Evolutionary conservation across 2,329 filamentous ascomycete species (phyloP).

Genomic region (Lasiodiplodia gonubiensis): DNA sequence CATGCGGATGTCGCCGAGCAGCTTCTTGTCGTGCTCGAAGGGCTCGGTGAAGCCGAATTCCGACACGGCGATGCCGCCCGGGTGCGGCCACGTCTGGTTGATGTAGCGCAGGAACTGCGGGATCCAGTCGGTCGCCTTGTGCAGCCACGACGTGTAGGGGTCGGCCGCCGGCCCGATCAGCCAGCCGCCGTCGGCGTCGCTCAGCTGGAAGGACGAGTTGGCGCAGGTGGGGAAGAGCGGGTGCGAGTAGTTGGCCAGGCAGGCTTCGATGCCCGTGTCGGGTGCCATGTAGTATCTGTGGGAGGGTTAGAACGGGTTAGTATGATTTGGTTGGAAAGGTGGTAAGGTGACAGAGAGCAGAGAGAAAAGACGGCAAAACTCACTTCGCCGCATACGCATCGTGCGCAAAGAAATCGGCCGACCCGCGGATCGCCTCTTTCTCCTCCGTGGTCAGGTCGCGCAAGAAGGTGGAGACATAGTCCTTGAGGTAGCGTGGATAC

Average conservation of each 20-base stretch:
- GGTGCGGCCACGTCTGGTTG: constrained; percentile 40
- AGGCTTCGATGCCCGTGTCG: constrained; percentile 45
- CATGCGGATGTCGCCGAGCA: constrained; percentile 38
- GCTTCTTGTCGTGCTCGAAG: constrained; percentile 40
- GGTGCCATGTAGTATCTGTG: constrained; percentile 41
- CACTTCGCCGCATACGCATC: constrained; percentile 44
- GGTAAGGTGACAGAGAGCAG: neutral
- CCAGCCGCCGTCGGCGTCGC: constrained; percentile 37
- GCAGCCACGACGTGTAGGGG: constrained; percentile 42
- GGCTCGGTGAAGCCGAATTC: constrained; percentile 49
- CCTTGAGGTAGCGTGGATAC: constrained; percentile 49
- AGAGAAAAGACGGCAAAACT: neutral
- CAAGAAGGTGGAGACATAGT: constrained; percentile 42
- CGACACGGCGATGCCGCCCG: constrained; percentile 41
- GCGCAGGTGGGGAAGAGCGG: constrained; percentile 44
- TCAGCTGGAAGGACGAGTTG: constrained; percentile 43
- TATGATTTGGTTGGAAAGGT: too few relatives aligned
- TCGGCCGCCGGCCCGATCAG: constrained; percentile 42
- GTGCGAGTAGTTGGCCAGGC: constrained; percentile 42
- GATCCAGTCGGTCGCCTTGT: constrained; percentile 45
- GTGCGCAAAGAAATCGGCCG: constrained; percentile 45
- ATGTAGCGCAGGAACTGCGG: constrained; percentile 43
- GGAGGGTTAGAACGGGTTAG: too few relatives aligned
- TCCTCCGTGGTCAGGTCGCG: constrained; percentile 41
- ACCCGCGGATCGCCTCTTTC: constrained; percentile 41